Evolutionary conservation across 768 basidiomycete genomes (phyloP).

Genomic region (Tephrocybe sp.): DNA sequence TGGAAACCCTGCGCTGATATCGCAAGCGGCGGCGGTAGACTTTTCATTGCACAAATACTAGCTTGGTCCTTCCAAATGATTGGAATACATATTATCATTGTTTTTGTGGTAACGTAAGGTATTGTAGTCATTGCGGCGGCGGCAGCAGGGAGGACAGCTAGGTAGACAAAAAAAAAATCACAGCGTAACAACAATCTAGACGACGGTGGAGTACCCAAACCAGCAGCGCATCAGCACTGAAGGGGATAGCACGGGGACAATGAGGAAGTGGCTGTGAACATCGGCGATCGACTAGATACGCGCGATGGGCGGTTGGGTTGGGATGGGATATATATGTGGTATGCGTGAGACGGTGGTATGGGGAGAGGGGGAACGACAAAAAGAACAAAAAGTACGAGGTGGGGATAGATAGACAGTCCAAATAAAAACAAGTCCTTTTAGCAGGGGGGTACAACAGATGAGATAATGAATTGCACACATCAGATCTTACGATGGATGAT

Average conservation of each 20-base stretch:
- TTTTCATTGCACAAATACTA: no score
- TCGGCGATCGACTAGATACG: constrained; percentile 12
- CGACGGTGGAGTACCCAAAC: not conserved
- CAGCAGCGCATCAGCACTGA: constrained; percentile 8
- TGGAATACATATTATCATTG: constrained; percentile 21
- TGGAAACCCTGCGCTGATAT: not conserved
- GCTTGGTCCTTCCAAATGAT: no score
- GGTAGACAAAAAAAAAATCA: constrained; percentile 18
- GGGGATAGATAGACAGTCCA: constrained; percentile 3
- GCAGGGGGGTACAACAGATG: no score
- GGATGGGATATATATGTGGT: constrained; percentile 1
- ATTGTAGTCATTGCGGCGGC: constrained; percentile 12
- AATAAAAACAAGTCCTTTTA: constrained; percentile 8
- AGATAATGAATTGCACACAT: not conserved
- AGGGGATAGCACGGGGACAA: constrained; percentile 8
- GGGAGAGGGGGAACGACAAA: constrained; percentile 3
- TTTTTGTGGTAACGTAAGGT: constrained; percentile 10
- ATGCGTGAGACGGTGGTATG: constrained; percentile 2
- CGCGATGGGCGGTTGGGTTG: not conserved
- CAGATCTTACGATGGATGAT: not conserved
- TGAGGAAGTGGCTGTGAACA: constrained; percentile 9
- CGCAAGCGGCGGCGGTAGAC: not conserved
- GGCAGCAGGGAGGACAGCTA: constrained; percentile 7
- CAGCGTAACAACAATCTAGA: constrained; percentile 15
- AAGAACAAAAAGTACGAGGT: not conserved